These are phyloP conservation scores for Aspergillus proliferans DNA, from an alignment of 2,329 filamentous ascomycete species.

Conservation along the genomic window DNA sequence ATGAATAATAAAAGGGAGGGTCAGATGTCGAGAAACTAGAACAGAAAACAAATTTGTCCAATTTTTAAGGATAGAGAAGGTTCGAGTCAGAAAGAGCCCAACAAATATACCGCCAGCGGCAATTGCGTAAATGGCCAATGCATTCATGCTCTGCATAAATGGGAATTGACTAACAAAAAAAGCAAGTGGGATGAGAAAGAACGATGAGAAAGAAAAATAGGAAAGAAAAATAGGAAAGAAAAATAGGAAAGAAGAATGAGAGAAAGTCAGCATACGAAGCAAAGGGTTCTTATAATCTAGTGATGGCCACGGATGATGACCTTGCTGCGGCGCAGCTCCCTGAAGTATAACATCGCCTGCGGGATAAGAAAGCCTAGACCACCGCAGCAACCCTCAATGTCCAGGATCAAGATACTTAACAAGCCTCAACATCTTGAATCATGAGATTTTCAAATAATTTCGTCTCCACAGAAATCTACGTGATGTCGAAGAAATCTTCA, in stretches of 20 bases:
- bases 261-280: not conserved
- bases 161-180: not conserved
- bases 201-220: not conserved
- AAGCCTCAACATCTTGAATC: no score
- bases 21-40: constrained; percentile 11
- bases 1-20: constrained; percentile 10
- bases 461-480: no score
- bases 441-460: no score
- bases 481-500: no score
- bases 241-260: no score
- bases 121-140: constrained; percentile 10
- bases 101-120: constrained; percentile 10
- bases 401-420: no score
- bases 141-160: not conserved
- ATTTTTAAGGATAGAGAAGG: constrained; percentile 4
- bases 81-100: constrained; percentile 7
- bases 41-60: constrained; percentile 7
- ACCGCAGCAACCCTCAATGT: no score
- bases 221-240: not conserved
- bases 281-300: not conserved
- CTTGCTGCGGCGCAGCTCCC: not conserved
- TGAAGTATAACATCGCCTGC: not conserved
- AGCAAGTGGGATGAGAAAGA: not conserved
- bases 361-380: not conserved
- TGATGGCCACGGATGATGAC: not conserved